Evolutionary conservation across 345 rosid species (phyloP), one percentile per base, ranked within the genome.

Genomic region (Gossypioides kirkii): DNA sequence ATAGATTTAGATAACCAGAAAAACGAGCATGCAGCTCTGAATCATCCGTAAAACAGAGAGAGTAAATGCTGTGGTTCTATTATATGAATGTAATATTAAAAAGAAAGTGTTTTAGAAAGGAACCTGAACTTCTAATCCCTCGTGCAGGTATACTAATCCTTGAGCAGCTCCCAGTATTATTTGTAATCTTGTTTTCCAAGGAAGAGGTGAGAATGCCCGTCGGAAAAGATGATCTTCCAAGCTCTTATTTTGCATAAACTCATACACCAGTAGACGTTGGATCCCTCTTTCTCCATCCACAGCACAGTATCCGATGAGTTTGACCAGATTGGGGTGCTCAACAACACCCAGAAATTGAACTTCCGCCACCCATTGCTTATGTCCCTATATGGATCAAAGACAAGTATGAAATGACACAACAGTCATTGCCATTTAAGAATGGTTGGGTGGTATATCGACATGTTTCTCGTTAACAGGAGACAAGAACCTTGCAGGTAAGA

Each of bases 281-380:
- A 86, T 90, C 74, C 96, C 97, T 60, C 86, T 81, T 72, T 91
- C 88, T 0, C 85, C 88, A 13, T 93, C 96, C 8, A 78, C 88
- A 1, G 88, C 86, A 71, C 98, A 91, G 68, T 91, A 94, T 60
- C 97, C 97, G 76, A 94, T 64, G 46, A 94, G 94, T 74, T 91
- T 94, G 59, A 91, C 98, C 20, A 94, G 91, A 79, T 94, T 94
- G 47, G 86, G 77, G 70, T 94, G 94, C 46, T 90, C 92, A 72
- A 91, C 85, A 16, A 91, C 84, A 6, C 97, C 91, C 3, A 94
- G 93, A 78, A 91, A 90, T 76, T 90, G 89, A 70, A 94, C 96
- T 71, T 94, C 98, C 28, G 96, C 91, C 56, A 91, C 80, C 98
- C 98, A 91, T 81, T 94, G 92, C 79, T 90, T 94, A 75, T 91